phyloP scores from a whole-genome alignment of 2,329 filamentous ascomycete genomes.

The Plenodomus lindquistii region DNA sequence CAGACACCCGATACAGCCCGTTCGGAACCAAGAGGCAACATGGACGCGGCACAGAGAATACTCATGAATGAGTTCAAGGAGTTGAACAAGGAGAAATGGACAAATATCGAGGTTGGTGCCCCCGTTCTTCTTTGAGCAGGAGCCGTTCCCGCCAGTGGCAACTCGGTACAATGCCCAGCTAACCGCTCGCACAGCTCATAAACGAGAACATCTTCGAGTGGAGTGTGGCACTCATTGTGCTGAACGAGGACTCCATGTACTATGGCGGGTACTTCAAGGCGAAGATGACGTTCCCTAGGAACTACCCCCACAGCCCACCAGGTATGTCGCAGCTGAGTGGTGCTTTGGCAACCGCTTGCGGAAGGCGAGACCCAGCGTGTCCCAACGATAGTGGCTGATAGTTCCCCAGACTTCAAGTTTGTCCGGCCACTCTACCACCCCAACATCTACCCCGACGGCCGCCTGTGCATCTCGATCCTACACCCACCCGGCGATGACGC shows the following conservation, averaged over 20 bases:
- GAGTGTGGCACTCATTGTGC: constrained; percentile 85
- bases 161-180: constrained; percentile 21
- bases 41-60: constrained; percentile 69
- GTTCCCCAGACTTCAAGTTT: constrained; percentile 74
- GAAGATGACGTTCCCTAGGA: constrained; percentile 81
- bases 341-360: neutral
- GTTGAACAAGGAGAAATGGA: constrained; percentile 89
- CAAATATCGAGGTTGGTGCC: constrained; percentile 75
- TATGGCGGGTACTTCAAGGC: constrained; percentile 93
- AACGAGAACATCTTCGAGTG: constrained; percentile 85
- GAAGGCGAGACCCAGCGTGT: neutral
- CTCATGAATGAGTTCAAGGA: constrained; percentile 86
- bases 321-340: constrained; percentile 45
- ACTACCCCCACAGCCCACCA: constrained; percentile 89
- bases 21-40: constrained; percentile 14
- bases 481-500: constrained; percentile 90
- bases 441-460: constrained; percentile 89
- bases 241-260: constrained; percentile 90
- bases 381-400: constrained; percentile 7
- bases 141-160: constrained; percentile 8
- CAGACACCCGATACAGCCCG: constrained; percentile 4
- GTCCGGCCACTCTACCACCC: constrained; percentile 80
- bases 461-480: constrained; percentile 94
- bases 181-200: constrained; percentile 60
- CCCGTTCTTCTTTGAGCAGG: neutral